phyloP scores from a whole-genome alignment of 495 filamentous ascomycete genomes.

The Beverwykella pulmonaria region DNA sequence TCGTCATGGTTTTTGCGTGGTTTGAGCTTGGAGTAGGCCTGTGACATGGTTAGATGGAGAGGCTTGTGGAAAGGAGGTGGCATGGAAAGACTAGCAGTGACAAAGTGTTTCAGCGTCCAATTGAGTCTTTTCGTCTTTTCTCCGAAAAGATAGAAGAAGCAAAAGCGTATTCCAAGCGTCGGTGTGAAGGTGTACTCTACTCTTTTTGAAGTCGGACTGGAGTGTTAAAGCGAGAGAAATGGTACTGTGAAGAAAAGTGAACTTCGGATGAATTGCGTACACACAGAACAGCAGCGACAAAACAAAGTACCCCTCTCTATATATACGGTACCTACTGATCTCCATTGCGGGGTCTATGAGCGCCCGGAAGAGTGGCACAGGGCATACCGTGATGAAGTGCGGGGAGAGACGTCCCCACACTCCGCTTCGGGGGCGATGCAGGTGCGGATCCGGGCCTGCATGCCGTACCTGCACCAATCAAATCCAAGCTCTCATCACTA shows the following conservation, averaged over 20 bases:
- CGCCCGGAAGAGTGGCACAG: background rate
- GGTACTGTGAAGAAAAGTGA: too few relatives aligned
- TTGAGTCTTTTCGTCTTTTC: too few relatives aligned
- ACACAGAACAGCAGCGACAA: too few relatives aligned
- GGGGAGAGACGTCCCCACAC: slow-evolving; percentile 4
- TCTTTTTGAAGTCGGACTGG: too few relatives aligned
- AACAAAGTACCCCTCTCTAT: background rate
- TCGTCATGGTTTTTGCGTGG: background rate
- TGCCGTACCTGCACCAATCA: background rate
- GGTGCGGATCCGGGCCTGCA: background rate
- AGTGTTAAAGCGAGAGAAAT: too few relatives aligned
- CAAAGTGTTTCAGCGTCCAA: too few relatives aligned
- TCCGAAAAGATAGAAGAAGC: too few relatives aligned
- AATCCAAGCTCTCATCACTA: background rate
- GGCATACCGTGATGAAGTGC: background rate
- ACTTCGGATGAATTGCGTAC: too few relatives aligned
- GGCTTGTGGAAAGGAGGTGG: too few relatives aligned
- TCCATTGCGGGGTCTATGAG: slow-evolving; percentile 9
- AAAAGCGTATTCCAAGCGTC: too few relatives aligned
- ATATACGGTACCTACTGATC: background rate
- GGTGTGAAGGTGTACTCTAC: too few relatives aligned
- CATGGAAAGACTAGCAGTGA: too few relatives aligned
- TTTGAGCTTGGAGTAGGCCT: background rate
- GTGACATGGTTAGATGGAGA: background rate
- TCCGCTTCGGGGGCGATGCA: background rate